Evolutionary conservation across 2,329 filamentous ascomycete species (phyloP), one percentile per base, ranked within the genome.

Genomic region (Septoria linicola): DNA sequence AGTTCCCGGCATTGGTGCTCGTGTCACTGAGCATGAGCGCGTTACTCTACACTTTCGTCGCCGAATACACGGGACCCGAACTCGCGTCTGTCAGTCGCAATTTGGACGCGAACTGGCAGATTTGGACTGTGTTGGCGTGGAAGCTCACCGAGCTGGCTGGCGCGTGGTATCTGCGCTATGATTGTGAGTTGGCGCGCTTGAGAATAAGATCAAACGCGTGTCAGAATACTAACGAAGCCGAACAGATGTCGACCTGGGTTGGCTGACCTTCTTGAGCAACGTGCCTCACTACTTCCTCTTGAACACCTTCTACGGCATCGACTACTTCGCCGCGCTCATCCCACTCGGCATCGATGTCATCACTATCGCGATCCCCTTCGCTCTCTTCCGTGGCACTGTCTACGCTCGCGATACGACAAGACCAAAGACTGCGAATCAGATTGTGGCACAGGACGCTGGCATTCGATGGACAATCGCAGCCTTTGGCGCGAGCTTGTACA

Each of bases 271-370:
- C 54, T 75, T 96, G 35, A 84, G 85, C 49, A 84, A 89, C 70
- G 80, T 86, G 16, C 92, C 91, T 36, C 81, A 82, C 62, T 81
- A 87, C 56, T 88, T 87, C 66, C 82, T 96, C 36, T 76, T 95
- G 21, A 77, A 78, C 23, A 83, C 83, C 45, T 96, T 95, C 74
- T 96, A 95, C 78, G 72, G 76, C 30, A 78, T 95, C 59, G 79
- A 80, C 20, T 74, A 80, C 20, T 69, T 74, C 46, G 85, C 86
- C 0, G 77, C 84, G 16, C 63, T 83, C 23, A 73, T 80, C 32
- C 82, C 82, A 30, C 78, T 89, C 43, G 68, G 73, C 27, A 85
- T 92, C 62, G 87, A 91, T 62, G 73, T 87, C 45, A 62, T 84
- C 53, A 82, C 88, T 2, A 81, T 82, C 35, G 83, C 84, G 35